A percentile compares a stretch with the other conserved stretches of the same genome.
Conservation (phyloP, 495 filamentous ascomycete species). For the Cetradonia linearis region DNA sequence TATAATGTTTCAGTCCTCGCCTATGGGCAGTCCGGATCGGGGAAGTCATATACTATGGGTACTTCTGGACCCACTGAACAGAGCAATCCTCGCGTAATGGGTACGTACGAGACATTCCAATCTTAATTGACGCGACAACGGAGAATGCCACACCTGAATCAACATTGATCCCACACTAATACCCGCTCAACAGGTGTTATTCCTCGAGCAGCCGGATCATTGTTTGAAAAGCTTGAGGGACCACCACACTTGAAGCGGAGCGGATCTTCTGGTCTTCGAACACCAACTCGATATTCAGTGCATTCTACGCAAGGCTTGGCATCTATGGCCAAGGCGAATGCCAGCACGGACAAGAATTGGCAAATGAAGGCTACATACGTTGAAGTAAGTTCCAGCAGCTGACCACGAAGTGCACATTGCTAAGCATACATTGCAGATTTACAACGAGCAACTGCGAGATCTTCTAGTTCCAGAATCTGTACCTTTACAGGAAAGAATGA, state of each 20-base stretch:
- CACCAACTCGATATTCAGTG: slow-evolving; percentile 73
- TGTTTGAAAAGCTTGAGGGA: slow-evolving; percentile 78
- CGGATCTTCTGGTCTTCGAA: slow-evolving; percentile 66
- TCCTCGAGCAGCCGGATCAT: slow-evolving; percentile 72
- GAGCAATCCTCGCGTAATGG: slow-evolving; percentile 62
- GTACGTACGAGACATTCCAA: slow-evolving; percentile 40
- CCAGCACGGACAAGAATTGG: slow-evolving; percentile 65
- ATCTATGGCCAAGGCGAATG: slow-evolving; percentile 38
- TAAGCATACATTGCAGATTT: slow-evolving; percentile 51
- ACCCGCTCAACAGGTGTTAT: slow-evolving; percentile 60
- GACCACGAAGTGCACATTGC: slow-evolving; percentile 10
- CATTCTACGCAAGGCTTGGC: slow-evolving; percentile 39
- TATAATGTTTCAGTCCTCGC: slow-evolving; percentile 99
- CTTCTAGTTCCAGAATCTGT: slow-evolving; percentile 72
- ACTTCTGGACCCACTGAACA: slow-evolving; percentile 84
- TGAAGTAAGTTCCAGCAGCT: slow-evolving; percentile 45
- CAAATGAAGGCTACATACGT: slow-evolving; percentile 93
- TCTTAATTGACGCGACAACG: neutral
- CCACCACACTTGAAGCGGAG: slow-evolving; percentile 46
- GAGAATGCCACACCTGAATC: neutral
- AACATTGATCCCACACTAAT: slow-evolving; percentile 4
- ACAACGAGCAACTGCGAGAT: slow-evolving; percentile 92
- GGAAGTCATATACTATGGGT: slow-evolving; percentile 99
- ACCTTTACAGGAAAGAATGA: slow-evolving; percentile 54
- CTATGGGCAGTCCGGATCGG: slow-evolving; percentile 98